Base-by-base conservation (phyloP, 2,329 filamentous ascomycete genomes). In the Ophiostoma novo-ulmi region DNA sequence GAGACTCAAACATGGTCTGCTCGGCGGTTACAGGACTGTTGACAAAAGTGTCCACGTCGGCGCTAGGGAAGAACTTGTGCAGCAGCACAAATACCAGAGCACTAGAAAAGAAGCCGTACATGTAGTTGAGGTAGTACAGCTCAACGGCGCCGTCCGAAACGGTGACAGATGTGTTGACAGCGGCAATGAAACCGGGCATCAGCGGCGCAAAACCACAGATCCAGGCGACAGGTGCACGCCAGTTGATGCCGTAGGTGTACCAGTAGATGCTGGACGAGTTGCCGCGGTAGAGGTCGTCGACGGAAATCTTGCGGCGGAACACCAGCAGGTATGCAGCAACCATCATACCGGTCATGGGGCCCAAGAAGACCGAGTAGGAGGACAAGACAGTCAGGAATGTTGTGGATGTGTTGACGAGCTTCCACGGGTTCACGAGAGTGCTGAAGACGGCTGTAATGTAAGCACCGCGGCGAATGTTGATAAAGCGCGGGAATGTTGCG, bases 261-360 rank as follows among this genome's bases (percentile, higher is more conserved):
- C 63, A 65, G 36, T 65, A 65, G 20, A 65, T 65, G 36, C 63
- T 65, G 0, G 63, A 38, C 11, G 63, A 38, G 63, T 65, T 39
- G 35, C 63, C 63, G 35, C 63, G 63, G 63, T 65, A 65, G 36
- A 65, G 63, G 63, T 65, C 63, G 63, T 65, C 63, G 63, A 65
- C 63, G 20, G 63, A 35, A n/a, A 65, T 65, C 36, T 65, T 65
- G 63, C 63, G 63, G 17, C 63, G 63, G 7, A 20, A 8, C 36
- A 65, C 63, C 26, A 65, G 35, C 35, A 65, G 63, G 36, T 65
- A 65, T 2, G 63, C 63, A 35, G 63, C 63, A 35, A 65, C 63
- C 63, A 65, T 65, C 63, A 65, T 65, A 35, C 63, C 63, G 35
- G 63, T 65, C 63, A 65, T 65, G 20, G 63, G 63, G 20, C 63